Conservation (phyloP, 1,284 basidiomycete species). For the Cutaneotrichosporon cyanovorans region DNA sequence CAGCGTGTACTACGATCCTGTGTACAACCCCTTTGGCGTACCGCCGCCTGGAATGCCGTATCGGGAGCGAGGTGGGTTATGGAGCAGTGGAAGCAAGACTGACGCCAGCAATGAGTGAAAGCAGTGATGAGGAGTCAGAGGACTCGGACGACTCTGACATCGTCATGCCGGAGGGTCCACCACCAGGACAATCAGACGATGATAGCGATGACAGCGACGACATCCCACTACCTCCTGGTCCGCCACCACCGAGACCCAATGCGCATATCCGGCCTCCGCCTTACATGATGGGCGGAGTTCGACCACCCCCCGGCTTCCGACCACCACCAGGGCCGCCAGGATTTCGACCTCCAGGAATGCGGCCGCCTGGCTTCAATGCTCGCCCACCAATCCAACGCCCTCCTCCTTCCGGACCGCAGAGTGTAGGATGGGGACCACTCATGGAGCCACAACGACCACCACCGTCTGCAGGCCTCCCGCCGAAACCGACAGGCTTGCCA, state of each 20-base stretch:
- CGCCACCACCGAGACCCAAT: slow-evolving; percentile 39
- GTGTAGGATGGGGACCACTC: slow-evolving; percentile 10
- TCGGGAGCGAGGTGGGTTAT: slow-evolving; percentile 65
- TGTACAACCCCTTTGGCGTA: slow-evolving; percentile 92
- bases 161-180: slow-evolving; percentile 73
- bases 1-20: slow-evolving; percentile 84
- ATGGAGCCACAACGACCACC: slow-evolving; percentile 1
- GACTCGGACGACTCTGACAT: slow-evolving; percentile 63
- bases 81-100: background rate
- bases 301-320: slow-evolving; percentile 5
- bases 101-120: slow-evolving; percentile 15
- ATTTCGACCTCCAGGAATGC: background rate
- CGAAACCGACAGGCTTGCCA: background rate
- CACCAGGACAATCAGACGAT: slow-evolving; percentile 49
- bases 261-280: slow-evolving; percentile 23
- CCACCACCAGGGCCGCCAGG: slow-evolving; percentile 6
- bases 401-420: background rate
- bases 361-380: background rate
- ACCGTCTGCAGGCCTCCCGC: background rate
- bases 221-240: slow-evolving; percentile 47
- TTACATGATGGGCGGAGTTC: background rate
- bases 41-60: slow-evolving; percentile 96
- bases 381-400: background rate
- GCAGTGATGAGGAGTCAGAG: slow-evolving; percentile 57
- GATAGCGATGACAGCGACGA: slow-evolving; percentile 45